A percentile compares a stretch with the other conserved stretches of the same genome.
phyloP scores from a whole-genome alignment of 2,329 filamentous ascomycete species.

The Neonectria hederae region DNA sequence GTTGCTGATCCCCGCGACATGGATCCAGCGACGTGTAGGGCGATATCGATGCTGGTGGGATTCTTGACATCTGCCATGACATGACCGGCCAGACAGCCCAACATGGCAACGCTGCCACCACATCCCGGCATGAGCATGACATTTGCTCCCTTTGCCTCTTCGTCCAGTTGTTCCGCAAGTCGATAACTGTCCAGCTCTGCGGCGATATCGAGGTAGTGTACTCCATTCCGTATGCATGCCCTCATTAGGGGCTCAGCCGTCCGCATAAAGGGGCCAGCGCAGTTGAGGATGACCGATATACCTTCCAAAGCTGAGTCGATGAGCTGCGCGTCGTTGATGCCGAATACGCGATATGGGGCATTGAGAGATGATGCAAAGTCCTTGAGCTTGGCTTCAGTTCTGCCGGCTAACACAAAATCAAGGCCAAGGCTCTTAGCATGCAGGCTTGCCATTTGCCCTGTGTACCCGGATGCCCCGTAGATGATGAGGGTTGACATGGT shows the following conservation, averaged over 20 bases:
- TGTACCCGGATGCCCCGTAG: constrained; percentile 1
- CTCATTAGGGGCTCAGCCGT: neutral
- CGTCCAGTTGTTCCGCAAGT: neutral
- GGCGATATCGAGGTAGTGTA: constrained; percentile 6
- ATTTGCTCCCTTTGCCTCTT: neutral
- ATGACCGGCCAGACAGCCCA: neutral
- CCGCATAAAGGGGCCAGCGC: neutral
- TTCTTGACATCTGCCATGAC: neutral
- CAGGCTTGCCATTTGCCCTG: neutral
- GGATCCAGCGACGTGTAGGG: neutral
- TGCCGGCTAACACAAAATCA: neutral
- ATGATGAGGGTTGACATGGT: neutral
- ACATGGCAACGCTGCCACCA: constrained; percentile 3
- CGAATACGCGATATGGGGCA: neutral
- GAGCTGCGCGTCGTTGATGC: neutral
- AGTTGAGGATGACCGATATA: neutral
- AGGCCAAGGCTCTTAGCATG: neutral
- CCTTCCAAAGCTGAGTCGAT: neutral
- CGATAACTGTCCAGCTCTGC: neutral
- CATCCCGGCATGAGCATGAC: neutral
- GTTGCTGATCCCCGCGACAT: neutral
- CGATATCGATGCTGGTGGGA: neutral
- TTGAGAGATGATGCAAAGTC: neutral
- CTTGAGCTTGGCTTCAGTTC: neutral
- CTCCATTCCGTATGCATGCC: neutral